Evolutionary conservation across 192 early-diverging fungal species (phyloP), one percentile per base, ranked within the genome.

Genomic region (Globomyces pollinis-pini): DNA sequence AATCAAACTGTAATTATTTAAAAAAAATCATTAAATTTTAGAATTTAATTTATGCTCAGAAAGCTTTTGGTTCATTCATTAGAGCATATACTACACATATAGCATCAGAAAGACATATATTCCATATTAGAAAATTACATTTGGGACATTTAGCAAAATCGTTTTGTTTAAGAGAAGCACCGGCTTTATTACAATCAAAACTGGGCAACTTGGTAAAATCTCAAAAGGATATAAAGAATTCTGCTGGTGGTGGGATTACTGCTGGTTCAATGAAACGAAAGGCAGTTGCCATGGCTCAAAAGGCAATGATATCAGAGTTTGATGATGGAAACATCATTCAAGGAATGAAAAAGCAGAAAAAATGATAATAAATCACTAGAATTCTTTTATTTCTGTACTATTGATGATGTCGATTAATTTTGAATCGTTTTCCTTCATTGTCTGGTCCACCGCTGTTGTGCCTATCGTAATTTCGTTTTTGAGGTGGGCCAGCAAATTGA

Each of bases 91-190:
- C 94, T 3, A 98, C 96, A 1, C 93, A 99, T 67, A 66, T 79
- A 1, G 67, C 90, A 16, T 60, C 82, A 0, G 90, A 95, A 64
- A 86, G 86, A 35, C 85, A 88, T 33, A 88, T 99, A 21, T 99
- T 99, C 79, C 94, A 99, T 63, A 76, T 98, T 60, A 84, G 85
- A 50, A 89, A 90, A 57, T 71, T 99, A 62, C 96, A 99, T 71
- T 75, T 98, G 54, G 96, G 96, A 3, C 96, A 99, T 65, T 70
- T 95, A 59, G 96, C 94, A 43, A 98, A 98, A 71, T 77, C 86
- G 16, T 99, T 99, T 84, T 91, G 82, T n/a, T 74, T 99, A 44
- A 82, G 93, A 23, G 96, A 98, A 62, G 86, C 91, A 2, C 96
- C 96, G 2, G 24, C 23, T 83, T 82, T 86, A 65, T 67, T 79